Conservation (phyloP, 2,329 filamentous ascomycete genomes). For the Epichloe amarillans region DNA sequence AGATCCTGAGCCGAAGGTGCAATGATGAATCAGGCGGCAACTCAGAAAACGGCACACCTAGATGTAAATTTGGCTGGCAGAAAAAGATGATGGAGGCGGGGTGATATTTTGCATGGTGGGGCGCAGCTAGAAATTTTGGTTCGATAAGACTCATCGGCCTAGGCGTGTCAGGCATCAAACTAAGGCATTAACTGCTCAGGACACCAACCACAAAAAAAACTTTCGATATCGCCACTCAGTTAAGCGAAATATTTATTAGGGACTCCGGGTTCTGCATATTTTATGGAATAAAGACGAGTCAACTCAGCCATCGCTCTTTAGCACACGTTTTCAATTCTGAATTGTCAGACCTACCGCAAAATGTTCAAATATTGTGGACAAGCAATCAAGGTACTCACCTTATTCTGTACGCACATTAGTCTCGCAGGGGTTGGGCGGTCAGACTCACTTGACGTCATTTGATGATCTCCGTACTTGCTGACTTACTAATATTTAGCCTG, state of each 20-base stretch:
- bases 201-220: background rate
- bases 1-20: conserved; percentile 6
- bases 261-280: too few relatives aligned
- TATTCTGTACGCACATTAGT: background rate
- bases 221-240: background rate
- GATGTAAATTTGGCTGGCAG: background rate
- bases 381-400: background rate
- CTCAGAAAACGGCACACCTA: conserved; percentile 6
- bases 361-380: background rate
- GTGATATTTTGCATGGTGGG: conserved; percentile 28
- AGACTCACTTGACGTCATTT: conserved; percentile 2
- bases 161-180: conserved; percentile 21
- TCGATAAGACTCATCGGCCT: conserved; percentile 10
- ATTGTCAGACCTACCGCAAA: background rate
- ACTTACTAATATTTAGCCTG: too few relatives aligned
- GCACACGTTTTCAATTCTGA: too few relatives aligned
- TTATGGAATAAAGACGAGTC: too few relatives aligned
- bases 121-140: conserved; percentile 23
- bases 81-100: conserved; percentile 19
- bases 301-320: background rate
- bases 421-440: background rate
- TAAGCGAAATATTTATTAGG: too few relatives aligned
- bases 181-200: conserved; percentile 17
- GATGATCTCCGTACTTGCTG: background rate
- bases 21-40: conserved; percentile 10